Base-by-base conservation (phyloP, 257 asterid species). In the Perilla frutescens region DNA sequence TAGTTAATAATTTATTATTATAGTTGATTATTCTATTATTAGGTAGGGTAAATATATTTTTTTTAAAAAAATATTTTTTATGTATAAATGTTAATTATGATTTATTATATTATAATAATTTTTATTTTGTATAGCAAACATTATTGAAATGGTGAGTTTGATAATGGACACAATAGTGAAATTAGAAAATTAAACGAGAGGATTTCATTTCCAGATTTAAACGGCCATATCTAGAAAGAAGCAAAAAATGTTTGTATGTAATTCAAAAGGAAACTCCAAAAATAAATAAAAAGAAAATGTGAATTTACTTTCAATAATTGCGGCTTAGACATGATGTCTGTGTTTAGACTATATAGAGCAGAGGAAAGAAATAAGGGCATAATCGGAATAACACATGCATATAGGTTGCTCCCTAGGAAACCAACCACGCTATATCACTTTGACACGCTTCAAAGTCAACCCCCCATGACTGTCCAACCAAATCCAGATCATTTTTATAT, bases 361-460 rank as follows among this genome's bases (percentile, higher is more conserved):
- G 71, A 47, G 8, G 31, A 47, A 4, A 31, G 6, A 43, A 54
- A 2, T 13, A 50, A 40, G 72, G 62, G 71, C 64, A 57, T 10
- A 66, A 54, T 67, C 4, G 69, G 44, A 11, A 66, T 1, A 41
- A 6, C 61, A 41, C 70, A 72, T 62, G 76, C 34, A 48, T 4
- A 43, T 15, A 20, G 68, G 72, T 62, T 77, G 76, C 82, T 43
- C 55, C 75, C 66, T 56, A 51, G 60, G 70, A 81, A 77, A 73
- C 80, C 72, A 68, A 68, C 64, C 64, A 75, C 39, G 43, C 56
- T 70, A 32, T 10, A 39, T 34, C 26, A 64, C 73, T 48, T 81
- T 68, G 60, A 69, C 77, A 50, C 54, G 41, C 75, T 81, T 59
- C 61, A 57, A 73, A 81, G 85, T 81, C 82, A 77, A 70, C 75